Percentiles rank a stretch among this genome's conserved stretches.
Evolutionary conservation across 805 yeast species (phyloP).

Genomic region (Sporopachydermia lactativora): DNA sequence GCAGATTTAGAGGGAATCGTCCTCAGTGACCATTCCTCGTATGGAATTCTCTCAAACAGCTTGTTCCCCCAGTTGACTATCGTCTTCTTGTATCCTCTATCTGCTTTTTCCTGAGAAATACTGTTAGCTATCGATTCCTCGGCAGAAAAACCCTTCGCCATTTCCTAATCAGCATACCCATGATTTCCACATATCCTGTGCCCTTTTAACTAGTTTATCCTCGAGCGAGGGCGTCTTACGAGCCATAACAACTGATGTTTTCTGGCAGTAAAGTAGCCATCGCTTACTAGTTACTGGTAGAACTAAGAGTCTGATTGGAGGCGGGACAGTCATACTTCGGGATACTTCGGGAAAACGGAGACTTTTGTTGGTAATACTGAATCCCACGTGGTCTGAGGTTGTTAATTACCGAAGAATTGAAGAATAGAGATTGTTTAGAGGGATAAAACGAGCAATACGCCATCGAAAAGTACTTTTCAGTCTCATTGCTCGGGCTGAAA

Average conservation of each 20-base stretch:
- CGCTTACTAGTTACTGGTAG: constrained; percentile 55
- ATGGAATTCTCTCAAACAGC: constrained; percentile 52
- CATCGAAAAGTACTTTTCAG: too few species aligned
- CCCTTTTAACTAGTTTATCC: constrained; percentile 31
- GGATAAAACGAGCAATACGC: too few species aligned
- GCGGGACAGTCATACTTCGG: background rate
- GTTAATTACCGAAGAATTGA: too few species aligned
- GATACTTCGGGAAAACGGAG: too few species aligned
- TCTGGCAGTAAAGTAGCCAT: constrained; percentile 58
- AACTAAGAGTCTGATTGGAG: constrained; percentile 46
- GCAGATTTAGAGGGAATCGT: constrained; percentile 60
- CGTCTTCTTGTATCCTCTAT: constrained; percentile 38
- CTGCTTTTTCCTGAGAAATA: constrained; percentile 33
- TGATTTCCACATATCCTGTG: constrained; percentile 46
- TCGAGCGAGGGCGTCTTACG: constrained; percentile 24
- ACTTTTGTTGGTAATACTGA: too few species aligned
- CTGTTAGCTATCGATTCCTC: too few species aligned
- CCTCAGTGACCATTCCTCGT: constrained; percentile 63
- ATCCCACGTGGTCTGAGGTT: too few species aligned
- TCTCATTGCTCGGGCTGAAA: too few species aligned
- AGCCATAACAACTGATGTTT: constrained; percentile 22
- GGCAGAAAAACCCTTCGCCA: too few species aligned
- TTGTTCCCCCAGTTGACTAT: constrained; percentile 39
- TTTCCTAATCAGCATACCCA: constrained; percentile 19
- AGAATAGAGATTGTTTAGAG: too few species aligned